Base-by-base conservation (phyloP, 768 basidiomycete species). In the Rhizopogon rudus region DNA sequence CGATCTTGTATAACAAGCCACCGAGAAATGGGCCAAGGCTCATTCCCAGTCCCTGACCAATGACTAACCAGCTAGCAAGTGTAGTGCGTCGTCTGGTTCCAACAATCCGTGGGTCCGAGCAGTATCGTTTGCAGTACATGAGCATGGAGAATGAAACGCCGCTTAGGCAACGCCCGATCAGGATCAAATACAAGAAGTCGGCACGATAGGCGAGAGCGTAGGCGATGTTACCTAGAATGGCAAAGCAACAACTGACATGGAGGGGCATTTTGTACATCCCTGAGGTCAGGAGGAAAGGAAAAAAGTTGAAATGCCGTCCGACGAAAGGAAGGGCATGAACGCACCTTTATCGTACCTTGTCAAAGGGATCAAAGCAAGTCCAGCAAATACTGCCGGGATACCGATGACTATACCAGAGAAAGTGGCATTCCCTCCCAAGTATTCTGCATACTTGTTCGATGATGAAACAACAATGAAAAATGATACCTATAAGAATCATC, bases 381-480 rank as follows among this genome's bases (percentile, higher is more conserved):
- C 86, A 28, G 84, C 79, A 56, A 87, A 78, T 1, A 81, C 69
- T 12, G 82, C 81, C 10, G 87, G 87, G 56, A 88, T 84, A 59
- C 87, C 87, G 56, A 87, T 75, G 33, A 76, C 77, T 6, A 89
- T 63, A 49, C 87, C 85, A 39, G 86, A 82, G 64, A 88, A 89
- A 0, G 83, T 84, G 14, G 83, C 73, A n/a, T 72, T 78, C 16
- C 86, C 87, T 29, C 86, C 86, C 6, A 88, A 71, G 59, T 79
- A 73, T 56, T 81, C 75, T 0, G 84, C 81, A 63, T 88, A 87
- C 51, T 75, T 73, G 61, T 79, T 81, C 1, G 84, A 82, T 1
- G 86, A 85, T 5, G 86, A 83, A 4, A 88, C 81, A 43, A 86
- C 74, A 54, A 87, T 79, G 66, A 86, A 88, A 69, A 88, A 87